Evolutionary conservation across 148 eudicot genomes (phyloP).

Genomic region (Selenicereus undatus): DNA sequence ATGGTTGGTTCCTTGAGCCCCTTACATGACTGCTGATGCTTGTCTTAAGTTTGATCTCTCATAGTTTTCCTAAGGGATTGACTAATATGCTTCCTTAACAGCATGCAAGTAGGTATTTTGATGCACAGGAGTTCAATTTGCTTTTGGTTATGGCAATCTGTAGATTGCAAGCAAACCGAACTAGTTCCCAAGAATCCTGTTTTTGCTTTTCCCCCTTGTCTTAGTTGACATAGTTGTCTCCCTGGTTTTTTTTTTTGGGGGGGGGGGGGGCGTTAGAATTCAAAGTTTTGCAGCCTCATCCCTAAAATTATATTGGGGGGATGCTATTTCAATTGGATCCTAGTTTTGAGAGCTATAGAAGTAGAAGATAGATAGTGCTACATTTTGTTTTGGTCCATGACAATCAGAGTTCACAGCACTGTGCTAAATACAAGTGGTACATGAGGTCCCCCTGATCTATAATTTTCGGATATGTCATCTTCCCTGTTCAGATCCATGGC

Average conservation of each 20-base stretch:
- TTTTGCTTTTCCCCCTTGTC: no score
- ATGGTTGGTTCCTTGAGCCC: no score
- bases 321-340: no score
- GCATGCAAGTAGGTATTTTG: not conserved
- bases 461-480: not conserved
- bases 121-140: not conserved
- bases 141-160: not conserved
- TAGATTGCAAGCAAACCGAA: not conserved
- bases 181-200: not conserved
- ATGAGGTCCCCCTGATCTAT: not conserved
- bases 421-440: not conserved
- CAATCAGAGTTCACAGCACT: not conserved
- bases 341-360: no score
- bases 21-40: no score
- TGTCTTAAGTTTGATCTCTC: not conserved
- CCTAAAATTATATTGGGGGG: no score
- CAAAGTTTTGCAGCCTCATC: no score
- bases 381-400: not conserved
- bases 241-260: no score
- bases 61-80: not conserved
- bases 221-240: no score
- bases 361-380: not conserved
- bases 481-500: not conserved
- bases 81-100: not conserved
- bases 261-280: no score